Evolutionary conservation across 495 filamentous ascomycete genomes (phyloP).

Genomic region (Parathielavia appendiculata): DNA sequence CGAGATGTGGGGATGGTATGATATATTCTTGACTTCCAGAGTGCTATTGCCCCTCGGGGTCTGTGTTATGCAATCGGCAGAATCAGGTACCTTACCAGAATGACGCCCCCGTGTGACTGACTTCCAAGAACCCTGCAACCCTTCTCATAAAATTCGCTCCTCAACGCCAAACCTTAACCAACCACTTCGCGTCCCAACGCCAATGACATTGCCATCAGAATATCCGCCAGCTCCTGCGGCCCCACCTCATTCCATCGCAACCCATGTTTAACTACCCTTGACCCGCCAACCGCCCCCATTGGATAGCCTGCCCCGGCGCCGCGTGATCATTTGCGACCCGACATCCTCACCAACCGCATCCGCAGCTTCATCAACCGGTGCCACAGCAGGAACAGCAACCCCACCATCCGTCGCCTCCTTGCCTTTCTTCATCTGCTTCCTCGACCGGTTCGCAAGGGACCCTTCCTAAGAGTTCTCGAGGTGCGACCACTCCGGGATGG

Average conservation of each 20-base stretch:
- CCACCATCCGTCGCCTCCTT: background rate
- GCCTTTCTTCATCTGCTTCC: background rate
- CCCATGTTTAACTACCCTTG: background rate
- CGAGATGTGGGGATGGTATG: too few relatives aligned
- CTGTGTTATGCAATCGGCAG: too few relatives aligned
- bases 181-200: background rate
- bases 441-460: background rate
- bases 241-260: background rate
- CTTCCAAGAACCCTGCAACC: too few relatives aligned
- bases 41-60: too few relatives aligned
- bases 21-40: too few relatives aligned
- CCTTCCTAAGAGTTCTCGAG: constrained; percentile 40
- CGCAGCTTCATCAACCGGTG: background rate
- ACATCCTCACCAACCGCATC: background rate
- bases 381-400: background rate
- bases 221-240: background rate
- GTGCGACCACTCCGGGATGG: constrained; percentile 93
- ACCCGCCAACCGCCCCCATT: background rate
- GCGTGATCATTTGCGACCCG: background rate
- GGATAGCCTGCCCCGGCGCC: constrained; percentile 1
- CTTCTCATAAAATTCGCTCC: background rate
- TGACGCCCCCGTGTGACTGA: background rate
- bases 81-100: too few relatives aligned
- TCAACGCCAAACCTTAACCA: background rate
- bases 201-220: background rate